phyloP scores from a whole-genome alignment of 208 protist genomes.

The Angomonas deanei region DNA sequence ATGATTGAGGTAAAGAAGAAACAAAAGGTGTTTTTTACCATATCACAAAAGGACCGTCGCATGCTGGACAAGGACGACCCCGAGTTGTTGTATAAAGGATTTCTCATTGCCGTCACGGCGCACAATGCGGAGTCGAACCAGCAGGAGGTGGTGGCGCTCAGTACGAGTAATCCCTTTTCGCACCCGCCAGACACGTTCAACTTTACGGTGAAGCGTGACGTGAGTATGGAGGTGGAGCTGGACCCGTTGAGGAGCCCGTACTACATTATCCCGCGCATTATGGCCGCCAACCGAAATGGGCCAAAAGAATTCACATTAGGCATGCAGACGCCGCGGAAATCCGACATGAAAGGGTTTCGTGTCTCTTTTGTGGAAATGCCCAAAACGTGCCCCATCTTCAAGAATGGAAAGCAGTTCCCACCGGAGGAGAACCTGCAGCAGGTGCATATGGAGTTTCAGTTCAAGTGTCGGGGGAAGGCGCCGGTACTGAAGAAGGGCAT shows the following conservation, averaged over 20 bases:
- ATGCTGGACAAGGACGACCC: slow-evolving; percentile 22
- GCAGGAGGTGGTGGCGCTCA: slow-evolving; percentile 17
- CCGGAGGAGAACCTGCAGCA: slow-evolving; percentile 6
- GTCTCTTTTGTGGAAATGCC: slow-evolving; percentile 33
- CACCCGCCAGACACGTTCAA: slow-evolving; percentile 23
- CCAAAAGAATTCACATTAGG: slow-evolving; percentile 27
- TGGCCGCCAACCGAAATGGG: slow-evolving; percentile 16
- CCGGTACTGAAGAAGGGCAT: slow-evolving; percentile 21
- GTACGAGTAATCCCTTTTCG: slow-evolving; percentile 17
- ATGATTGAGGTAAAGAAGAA: slow-evolving; percentile 31
- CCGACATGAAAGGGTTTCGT: slow-evolving; percentile 9
- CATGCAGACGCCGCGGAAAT: slow-evolving; percentile 22
- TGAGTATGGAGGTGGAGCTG: slow-evolving; percentile 42
- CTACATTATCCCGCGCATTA: slow-evolving; percentile 40
- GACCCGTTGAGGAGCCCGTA: slow-evolving; percentile 35
- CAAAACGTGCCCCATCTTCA: slow-evolving; percentile 21
- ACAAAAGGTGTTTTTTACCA: slow-evolving; percentile 29
- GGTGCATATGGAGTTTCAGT: slow-evolving; percentile 28
- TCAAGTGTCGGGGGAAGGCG: slow-evolving; percentile 22
- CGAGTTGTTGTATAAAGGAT: slow-evolving; percentile 33
- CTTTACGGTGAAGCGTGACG: slow-evolving; percentile 36
- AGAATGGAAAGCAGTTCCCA: slow-evolving; percentile 14
- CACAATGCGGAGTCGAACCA: slow-evolving; percentile 9
- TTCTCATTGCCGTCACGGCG: slow-evolving; percentile 34
- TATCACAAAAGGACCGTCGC: slow-evolving; percentile 57